These are phyloP conservation scores for Pulveroboletus ravenelii DNA, from an alignment of 768 basidiomycete species.

Conservation along the genomic window DNA sequence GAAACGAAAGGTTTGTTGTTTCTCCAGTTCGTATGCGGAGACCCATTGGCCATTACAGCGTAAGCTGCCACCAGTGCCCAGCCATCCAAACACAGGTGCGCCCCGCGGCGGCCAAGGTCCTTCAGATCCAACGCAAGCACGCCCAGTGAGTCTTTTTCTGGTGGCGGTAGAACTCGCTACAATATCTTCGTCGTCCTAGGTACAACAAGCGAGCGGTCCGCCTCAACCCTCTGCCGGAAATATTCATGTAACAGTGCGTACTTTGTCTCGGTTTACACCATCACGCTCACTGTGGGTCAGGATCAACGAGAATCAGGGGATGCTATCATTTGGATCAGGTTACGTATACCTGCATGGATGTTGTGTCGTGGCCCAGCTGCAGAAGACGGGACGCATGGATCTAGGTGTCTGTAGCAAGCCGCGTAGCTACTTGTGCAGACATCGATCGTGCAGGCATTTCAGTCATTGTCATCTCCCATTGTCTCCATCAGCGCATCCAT, in stretches of 20 bases:
- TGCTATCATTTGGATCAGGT: background rate
- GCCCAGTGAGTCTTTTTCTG: background rate
- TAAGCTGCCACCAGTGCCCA: background rate
- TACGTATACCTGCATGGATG: background rate
- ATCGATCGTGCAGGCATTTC: too few relatives aligned
- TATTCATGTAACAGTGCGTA: background rate
- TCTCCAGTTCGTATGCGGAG: background rate
- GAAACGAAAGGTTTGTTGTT: background rate
- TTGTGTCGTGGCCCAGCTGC: too few relatives aligned
- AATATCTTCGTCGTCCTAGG: background rate
- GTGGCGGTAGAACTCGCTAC: background rate
- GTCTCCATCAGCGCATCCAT: too few relatives aligned
- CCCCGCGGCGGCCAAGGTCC: background rate
- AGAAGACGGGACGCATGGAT: too few relatives aligned
- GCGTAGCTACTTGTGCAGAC: background rate
- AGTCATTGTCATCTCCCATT: too few relatives aligned
- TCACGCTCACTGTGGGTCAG: background rate
- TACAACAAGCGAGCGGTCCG: background rate
- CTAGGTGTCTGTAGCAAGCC: too few relatives aligned
- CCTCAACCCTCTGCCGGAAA: background rate
- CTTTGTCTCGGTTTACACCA: background rate
- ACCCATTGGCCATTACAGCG: background rate
- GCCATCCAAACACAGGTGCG: background rate
- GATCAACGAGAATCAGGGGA: background rate
- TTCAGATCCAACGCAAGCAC: background rate